These are phyloP conservation scores for Cryptococcus sp. DNA, from an alignment of 1,284 basidiomycete species.

Conservation along the genomic window DNA sequence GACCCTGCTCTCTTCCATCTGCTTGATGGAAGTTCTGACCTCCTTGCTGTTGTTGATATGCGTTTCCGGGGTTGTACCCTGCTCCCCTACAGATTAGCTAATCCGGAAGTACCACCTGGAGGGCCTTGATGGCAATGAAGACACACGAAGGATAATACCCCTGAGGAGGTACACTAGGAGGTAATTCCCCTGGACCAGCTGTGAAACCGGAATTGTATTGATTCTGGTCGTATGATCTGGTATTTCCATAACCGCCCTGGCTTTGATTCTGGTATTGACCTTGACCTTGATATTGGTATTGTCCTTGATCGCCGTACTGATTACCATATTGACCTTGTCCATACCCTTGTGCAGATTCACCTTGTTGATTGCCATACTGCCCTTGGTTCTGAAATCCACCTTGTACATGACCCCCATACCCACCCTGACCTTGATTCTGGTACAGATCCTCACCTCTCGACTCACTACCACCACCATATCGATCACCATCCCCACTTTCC, in stretches of 20 bases:
- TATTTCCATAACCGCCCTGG: background rate
- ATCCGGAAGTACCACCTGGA: no score
- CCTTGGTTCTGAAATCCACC: background rate
- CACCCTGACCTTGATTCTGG: background rate
- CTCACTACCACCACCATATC: background rate
- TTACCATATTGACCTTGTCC: background rate
- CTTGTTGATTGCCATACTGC: background rate
- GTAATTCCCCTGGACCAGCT: background rate
- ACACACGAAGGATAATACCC: constrained; percentile 11
- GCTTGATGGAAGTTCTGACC: background rate
- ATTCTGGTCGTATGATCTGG: background rate
- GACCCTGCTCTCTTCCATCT: constrained; percentile 5
- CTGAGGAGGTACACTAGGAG: constrained; percentile 6
- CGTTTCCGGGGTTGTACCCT: constrained; percentile 7
- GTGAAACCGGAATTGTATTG: background rate
- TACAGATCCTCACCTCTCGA: background rate
- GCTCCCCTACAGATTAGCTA: constrained; percentile 2
- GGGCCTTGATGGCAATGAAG: no score
- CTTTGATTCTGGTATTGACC: background rate
- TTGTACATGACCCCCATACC: background rate
- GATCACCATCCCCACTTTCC: background rate
- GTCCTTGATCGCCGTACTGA: no score
- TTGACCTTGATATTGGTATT: constrained; percentile 2
- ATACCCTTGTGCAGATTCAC: background rate
- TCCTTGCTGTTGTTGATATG: background rate